These are phyloP conservation scores for Neonectria ditissima DNA, from an alignment of 2,329 filamentous ascomycete genomes.

Conservation along the genomic window DNA sequence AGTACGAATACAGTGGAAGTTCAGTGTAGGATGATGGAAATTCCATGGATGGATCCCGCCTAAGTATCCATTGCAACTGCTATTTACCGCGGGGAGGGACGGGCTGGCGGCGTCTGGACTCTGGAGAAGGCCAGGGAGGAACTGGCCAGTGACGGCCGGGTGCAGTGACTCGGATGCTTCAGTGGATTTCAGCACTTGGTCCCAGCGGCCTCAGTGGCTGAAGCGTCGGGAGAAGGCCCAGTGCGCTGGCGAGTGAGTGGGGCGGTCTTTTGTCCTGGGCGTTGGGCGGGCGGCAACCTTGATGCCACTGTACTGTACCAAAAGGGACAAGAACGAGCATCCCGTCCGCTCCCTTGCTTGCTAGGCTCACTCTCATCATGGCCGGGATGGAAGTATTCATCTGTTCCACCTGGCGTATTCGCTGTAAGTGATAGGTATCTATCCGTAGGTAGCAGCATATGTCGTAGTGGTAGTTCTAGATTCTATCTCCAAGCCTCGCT, in stretches of 20 bases:
- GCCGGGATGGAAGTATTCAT: not conserved
- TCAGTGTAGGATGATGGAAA: not conserved
- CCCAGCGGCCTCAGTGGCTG: constrained; percentile 10
- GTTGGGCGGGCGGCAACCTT: not conserved
- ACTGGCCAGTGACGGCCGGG: constrained; percentile 1
- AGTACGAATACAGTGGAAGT: not conserved
- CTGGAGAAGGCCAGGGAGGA: not conserved
- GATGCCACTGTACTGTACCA: not conserved
- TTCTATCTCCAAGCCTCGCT: not conserved
- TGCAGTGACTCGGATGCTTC: constrained; percentile 11
- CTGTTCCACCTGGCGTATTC: not conserved
- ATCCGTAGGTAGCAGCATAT: not conserved
- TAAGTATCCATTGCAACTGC: not conserved
- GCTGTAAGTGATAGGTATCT: not conserved
- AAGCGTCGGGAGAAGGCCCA: constrained; percentile 1
- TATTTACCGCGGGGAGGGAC: constrained; percentile 4
- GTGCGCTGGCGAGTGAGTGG: constrained; percentile 17
- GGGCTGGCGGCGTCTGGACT: constrained; percentile 9
- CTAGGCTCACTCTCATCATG: not conserved
- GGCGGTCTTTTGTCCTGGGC: constrained; percentile 4
- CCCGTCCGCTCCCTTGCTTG: not conserved
- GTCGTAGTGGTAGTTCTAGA: no score
- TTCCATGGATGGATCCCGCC: no score
- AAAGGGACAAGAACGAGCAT: not conserved
- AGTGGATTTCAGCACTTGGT: constrained; percentile 13